Evolutionary conservation across 805 yeast species (phyloP), one percentile per base, ranked within the genome.

Genomic region (Pichia paraexigua): DNA sequence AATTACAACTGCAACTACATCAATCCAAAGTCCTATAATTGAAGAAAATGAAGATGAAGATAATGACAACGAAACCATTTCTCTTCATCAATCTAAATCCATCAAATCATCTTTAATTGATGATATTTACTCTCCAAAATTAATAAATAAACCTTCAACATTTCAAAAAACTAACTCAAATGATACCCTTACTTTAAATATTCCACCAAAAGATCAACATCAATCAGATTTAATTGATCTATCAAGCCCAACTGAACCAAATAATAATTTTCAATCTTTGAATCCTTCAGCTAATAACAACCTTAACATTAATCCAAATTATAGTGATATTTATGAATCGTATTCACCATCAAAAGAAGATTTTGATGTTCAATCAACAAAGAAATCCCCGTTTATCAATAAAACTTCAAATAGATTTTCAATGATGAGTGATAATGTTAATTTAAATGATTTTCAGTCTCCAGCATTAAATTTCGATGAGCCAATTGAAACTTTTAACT

Each of bases 111-210:
- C 46, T 21, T 49, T 49, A 11, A 46, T 49, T 20, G 52, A 46
- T 39, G 52, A 49, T 41, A 30, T 46, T 18, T 48, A 45, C 24
- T 35, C 51, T 5, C 45, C 56, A 18, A 21, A 44, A 6, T 30
- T 15, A 20, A 18, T 15, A 2, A 24, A 28, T 17, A 10, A 35
- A 3, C 32, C 17, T 32, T 47, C 65, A n/a, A 63, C 68, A 15
- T 65, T 66, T 46, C 61, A 63, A 46, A 63, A 69, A 8, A 66
- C 70, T 2, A 53, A 55, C n/a, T 62, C 69, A 5, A 51, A 56
- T 39, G 62, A 59, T 25, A 56, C 60, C 24, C 46, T 55, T 37
- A 48, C 51, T 35, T 47, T 53, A 1, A 44, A 47, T 27, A 41
- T n/a, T 20, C 41, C 2, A 55, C 54, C 35, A 18, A 42, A 17